These are phyloP conservation scores for Mycosphaerella sp. DNA, from an alignment of 2,329 filamentous ascomycete genomes.

Conservation along the genomic window DNA sequence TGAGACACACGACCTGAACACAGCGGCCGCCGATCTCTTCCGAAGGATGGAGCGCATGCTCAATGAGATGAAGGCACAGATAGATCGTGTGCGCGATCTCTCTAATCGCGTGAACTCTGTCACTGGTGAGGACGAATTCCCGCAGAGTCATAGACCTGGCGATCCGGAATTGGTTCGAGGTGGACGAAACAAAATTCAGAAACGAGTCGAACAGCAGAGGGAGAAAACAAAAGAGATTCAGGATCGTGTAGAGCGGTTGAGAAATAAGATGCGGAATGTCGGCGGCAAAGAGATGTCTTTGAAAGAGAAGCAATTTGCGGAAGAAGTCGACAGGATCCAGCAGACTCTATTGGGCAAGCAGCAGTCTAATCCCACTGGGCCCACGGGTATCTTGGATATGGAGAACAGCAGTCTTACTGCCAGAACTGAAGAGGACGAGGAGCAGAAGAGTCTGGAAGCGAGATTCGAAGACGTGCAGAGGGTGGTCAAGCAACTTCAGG, in stretches of 20 bases:
- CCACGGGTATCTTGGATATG: slow-evolving; percentile 29
- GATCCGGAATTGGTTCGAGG: slow-evolving; percentile 22
- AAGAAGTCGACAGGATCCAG: slow-evolving; percentile 47
- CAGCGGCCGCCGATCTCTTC: slow-evolving; percentile 67
- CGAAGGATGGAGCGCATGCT: slow-evolving; percentile 62
- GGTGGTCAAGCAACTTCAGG: slow-evolving; percentile 26
- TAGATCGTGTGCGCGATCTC: slow-evolving; percentile 59
- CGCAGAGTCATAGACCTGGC: slow-evolving; percentile 38
- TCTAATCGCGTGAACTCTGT: slow-evolving; percentile 61
- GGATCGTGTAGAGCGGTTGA: slow-evolving; percentile 55
- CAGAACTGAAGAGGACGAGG: slow-evolving; percentile 10
- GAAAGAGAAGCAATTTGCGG: slow-evolving; percentile 55
- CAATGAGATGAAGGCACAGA: slow-evolving; percentile 60
- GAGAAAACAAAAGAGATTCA: slow-evolving; percentile 52
- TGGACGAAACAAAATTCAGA: slow-evolving; percentile 48
- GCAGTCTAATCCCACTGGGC: slow-evolving; percentile 10
- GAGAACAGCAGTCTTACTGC: slow-evolving; percentile 22
- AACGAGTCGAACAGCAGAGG: slow-evolving; percentile 51
- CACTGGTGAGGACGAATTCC: slow-evolving; percentile 50
- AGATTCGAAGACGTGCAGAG: slow-evolving; percentile 25
- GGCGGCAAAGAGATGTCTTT: slow-evolving; percentile 54
- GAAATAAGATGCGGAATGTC: slow-evolving; percentile 43
- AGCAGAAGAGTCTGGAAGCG: slow-evolving; percentile 14
- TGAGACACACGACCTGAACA: slow-evolving; percentile 62
- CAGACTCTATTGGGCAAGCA: slow-evolving; percentile 30